phyloP scores from a whole-genome alignment of 768 basidiomycete species.

The Cubamyces lactineus region DNA sequence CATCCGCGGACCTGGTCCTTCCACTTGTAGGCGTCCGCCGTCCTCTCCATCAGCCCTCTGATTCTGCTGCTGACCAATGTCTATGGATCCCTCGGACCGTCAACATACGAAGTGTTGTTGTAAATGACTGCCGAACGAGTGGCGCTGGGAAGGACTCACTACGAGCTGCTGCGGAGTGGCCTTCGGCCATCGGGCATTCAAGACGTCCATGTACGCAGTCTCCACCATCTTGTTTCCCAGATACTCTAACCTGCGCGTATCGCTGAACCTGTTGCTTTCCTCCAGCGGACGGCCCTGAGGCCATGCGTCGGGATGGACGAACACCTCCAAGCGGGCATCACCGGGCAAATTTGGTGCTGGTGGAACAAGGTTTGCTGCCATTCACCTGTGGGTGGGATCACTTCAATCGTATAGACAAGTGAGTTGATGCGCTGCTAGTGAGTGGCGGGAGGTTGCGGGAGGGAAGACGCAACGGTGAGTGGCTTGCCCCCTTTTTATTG shows the following conservation, averaged over 20 bases:
- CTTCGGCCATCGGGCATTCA: not conserved
- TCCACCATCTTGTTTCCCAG: conserved; percentile 8
- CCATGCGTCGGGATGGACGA: not conserved
- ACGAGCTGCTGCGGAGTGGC: conserved; percentile 5
- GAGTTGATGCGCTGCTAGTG: too few relatives aligned
- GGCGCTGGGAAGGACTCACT: not conserved
- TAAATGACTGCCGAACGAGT: not conserved
- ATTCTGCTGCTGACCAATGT: conserved; percentile 5
- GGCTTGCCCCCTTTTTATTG: too few relatives aligned
- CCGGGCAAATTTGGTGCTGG: conserved; percentile 5
- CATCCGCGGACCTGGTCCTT: conserved; percentile 8
- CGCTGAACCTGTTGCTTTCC: conserved; percentile 12
- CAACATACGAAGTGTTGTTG: too few relatives aligned
- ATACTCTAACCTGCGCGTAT: not conserved
- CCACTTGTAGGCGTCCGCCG: conserved; percentile 14
- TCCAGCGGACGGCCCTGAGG: conserved; percentile 1
- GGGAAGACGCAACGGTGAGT: too few relatives aligned
- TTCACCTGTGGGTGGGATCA: not conserved
- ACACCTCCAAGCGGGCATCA: conserved; percentile 9
- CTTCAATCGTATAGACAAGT: too few relatives aligned
- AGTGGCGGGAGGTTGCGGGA: too few relatives aligned
- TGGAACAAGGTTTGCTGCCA: not conserved
- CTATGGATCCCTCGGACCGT: not conserved
- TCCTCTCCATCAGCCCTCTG: conserved; percentile 8
- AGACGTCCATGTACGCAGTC: conserved; percentile 4